Conservation (phyloP, 2,329 filamentous ascomycete species). For the Neonectria coccinea region DNA sequence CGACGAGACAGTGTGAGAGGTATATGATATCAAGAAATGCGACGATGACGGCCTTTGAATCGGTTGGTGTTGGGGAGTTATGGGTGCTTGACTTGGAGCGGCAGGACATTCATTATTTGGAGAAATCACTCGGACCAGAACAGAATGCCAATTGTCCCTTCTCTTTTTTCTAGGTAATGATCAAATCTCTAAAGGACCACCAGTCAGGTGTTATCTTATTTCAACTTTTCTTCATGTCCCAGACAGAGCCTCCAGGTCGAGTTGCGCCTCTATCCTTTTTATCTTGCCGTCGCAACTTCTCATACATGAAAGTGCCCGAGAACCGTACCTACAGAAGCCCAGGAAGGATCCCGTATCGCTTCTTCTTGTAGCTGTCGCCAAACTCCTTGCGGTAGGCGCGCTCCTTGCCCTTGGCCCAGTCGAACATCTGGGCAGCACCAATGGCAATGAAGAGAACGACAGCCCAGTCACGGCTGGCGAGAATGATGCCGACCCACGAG, state of each 20-base stretch:
- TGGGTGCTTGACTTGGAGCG: neutral
- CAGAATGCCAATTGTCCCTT: conserved; percentile 17
- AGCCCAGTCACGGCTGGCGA: conserved; percentile 83
- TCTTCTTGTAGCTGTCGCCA: conserved; percentile 93
- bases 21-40: conserved; percentile 16
- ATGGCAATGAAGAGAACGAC: conserved; percentile 81
- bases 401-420: conserved; percentile 95
- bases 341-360: conserved; percentile 86
- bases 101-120: conserved; percentile 2
- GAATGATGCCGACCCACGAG: conserved; percentile 85
- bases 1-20: neutral
- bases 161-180: conserved; percentile 1
- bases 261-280: neutral
- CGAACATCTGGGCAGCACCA: conserved; percentile 82
- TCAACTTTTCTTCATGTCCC: neutral
- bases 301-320: neutral
- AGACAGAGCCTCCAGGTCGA: neutral
- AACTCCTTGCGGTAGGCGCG: conserved; percentile 89
- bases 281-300: neutral
- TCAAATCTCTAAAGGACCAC: neutral
- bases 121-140: neutral
- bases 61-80: conserved; percentile 13
- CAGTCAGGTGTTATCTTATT: neutral
- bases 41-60: conserved; percentile 4
- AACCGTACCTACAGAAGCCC: conserved; percentile 72